Conservation (phyloP, 495 filamentous ascomycete species). For the Tuber umbilicatum region DNA sequence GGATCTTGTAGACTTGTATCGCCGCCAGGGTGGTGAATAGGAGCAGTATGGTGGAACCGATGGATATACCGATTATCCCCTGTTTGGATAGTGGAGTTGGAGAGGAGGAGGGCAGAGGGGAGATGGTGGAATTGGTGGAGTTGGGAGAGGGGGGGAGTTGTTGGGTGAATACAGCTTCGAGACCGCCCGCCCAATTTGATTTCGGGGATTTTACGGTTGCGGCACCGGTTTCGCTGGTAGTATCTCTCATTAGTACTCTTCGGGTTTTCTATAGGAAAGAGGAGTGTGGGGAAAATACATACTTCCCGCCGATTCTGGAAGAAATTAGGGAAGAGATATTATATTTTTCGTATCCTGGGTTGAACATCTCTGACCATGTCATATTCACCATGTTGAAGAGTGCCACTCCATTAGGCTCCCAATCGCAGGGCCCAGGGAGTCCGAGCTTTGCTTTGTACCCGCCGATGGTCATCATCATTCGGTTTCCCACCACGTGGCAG, state of each 20-base stretch:
- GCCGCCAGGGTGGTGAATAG: constrained; percentile 3
- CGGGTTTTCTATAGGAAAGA: neutral
- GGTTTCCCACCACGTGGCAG: constrained; percentile 31
- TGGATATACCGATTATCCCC: constrained; percentile 10
- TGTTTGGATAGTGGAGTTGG: constrained; percentile 11
- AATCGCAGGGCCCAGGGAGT: constrained; percentile 23
- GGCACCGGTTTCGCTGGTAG: neutral
- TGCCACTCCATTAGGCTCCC: constrained; percentile 20
- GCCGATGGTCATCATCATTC: constrained; percentile 37
- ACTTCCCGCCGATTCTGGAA: constrained; percentile 16
- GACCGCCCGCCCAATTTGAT: constrained; percentile 10
- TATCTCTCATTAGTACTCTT: neutral
- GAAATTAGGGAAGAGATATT: constrained; percentile 11
- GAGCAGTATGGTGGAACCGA: constrained; percentile 11
- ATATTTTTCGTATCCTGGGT: constrained; percentile 10
- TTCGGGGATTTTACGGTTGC: constrained; percentile 14
- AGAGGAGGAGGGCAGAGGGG: neutral
- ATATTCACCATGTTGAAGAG: constrained; percentile 21
- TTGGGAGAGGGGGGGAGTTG: neutral
- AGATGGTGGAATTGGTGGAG: neutral
- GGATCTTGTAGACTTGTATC: neutral
- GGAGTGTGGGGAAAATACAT: neutral
- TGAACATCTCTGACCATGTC: constrained; percentile 13
- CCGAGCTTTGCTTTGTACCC: constrained; percentile 9
- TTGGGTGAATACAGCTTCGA: constrained; percentile 10